Evolutionary conservation across 768 basidiomycete genomes (phyloP).

Genomic region (Suillus hirtellus): DNA sequence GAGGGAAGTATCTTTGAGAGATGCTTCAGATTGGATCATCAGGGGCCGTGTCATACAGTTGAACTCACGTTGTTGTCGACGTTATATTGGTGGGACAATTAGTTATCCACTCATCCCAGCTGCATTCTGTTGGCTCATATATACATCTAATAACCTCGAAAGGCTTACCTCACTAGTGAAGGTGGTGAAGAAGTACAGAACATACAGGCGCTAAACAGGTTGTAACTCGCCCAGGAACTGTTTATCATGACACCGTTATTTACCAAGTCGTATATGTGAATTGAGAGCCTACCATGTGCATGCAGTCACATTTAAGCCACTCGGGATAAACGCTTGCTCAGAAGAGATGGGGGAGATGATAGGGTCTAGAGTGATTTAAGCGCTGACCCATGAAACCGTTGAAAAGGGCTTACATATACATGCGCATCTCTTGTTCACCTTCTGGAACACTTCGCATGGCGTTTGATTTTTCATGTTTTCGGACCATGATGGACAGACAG

Average conservation of each 20-base stretch:
- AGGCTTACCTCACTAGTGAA: conserved; percentile 19
- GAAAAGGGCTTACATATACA: conserved; percentile 17
- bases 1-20: conserved; percentile 25
- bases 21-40: not conserved
- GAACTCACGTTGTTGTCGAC: conserved; percentile 22
- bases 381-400: not conserved
- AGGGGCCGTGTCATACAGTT: not conserved
- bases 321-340: conserved; percentile 20
- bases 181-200: conserved; percentile 18
- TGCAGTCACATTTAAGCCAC: conserved; percentile 14
- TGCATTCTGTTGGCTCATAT: conserved; percentile 13
- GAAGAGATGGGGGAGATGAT: not conserved
- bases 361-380: not conserved
- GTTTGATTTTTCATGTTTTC: conserved; percentile 17
- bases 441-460: conserved; percentile 22
- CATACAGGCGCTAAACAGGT: conserved; percentile 30
- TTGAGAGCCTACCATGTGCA: conserved; percentile 26
- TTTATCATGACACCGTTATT: not conserved
- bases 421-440: conserved; percentile 24
- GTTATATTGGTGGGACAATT: conserved; percentile 18
- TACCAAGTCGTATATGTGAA: not conserved
- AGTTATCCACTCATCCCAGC: conserved; percentile 24
- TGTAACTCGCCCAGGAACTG: conserved; percentile 34
- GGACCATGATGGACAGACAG: conserved; percentile 12
- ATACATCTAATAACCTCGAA: not conserved